Base-by-base conservation (phyloP, 1,284 basidiomycete species). In the Xerocomus cyaneibrunnescens region DNA sequence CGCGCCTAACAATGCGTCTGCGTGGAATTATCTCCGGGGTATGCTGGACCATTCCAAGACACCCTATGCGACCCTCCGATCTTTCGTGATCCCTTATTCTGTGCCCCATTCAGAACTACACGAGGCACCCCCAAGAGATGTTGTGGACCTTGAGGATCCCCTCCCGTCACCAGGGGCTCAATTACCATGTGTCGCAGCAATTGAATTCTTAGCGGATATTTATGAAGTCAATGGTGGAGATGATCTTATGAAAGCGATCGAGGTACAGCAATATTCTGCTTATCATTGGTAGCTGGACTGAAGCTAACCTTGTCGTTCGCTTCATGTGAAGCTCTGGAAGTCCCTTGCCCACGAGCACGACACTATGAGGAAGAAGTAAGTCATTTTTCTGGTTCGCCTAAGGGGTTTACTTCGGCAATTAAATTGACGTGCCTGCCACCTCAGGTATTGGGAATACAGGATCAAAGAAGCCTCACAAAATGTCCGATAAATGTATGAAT, bases 11-110 rank as follows among this genome's bases (percentile, higher is more conserved):
- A 98, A 98, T 61, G 79, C 85, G 0, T 94, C 92, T 0, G 91
- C 92, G 1, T 97, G 94, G 94, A 96, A 96, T 68, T 98, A 96
- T 67, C 77, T 97, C 10, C 83, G 94, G 55, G 94, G 88, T 10
- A 66, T 88, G 10, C 77, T 92, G 16, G 77, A 88, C 51, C 66
- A 77, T 64, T 77, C 78, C 57, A 68, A 78, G 30, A 74, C 78
- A 4, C 81, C 89, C 0, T 85, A 85, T 58, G 71, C 80, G 0
- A 70, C 68, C 0, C 66, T 89, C 36, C 62, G 74, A 13, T 65
- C 78, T 0, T 92, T 92, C 57, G 84, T 90, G 7, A 63, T 75
- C 27, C 82, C 82, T 5, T 93, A 91, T 68, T 77, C 83, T 7
- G 58, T 71, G 28, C 63, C 75, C 5, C 70, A 67, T 14, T 47